A percentile compares a stretch with the other conserved stretches of the same genome.
phyloP scores from a whole-genome alignment of 73 alveolate species.

The Durusdinium trenchii region DNA sequence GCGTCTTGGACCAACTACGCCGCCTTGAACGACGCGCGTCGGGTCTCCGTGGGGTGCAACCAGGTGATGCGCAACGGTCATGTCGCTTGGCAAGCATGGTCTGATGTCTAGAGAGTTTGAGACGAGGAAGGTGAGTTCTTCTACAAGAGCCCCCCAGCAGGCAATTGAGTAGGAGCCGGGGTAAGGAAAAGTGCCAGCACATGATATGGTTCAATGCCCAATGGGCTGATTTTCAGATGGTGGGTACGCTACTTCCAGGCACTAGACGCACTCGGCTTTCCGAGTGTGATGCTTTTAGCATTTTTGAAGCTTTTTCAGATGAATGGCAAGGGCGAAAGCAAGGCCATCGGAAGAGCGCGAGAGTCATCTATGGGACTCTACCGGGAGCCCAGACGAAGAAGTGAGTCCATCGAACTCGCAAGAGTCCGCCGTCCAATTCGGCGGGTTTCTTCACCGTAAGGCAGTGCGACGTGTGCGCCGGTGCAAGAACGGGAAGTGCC shows the following conservation, averaged over 20 bases:
- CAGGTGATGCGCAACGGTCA: constrained; percentile 59
- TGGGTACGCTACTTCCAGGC: not conserved
- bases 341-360: too few species aligned
- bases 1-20: too few species aligned
- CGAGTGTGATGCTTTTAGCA: too few species aligned
- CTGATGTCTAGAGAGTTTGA: not conserved
- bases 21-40: too few species aligned
- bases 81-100: not conserved
- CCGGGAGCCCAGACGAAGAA: too few species aligned
- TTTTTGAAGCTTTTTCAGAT: too few species aligned
- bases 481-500: constrained; percentile 74
- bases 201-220: not conserved
- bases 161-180: not conserved
- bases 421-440: too few species aligned
- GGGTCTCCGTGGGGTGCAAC: not conserved
- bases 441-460: not conserved
- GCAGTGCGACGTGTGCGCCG: constrained; percentile 62
- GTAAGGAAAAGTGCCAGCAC: not conserved
- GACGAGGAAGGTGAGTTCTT: not conserved
- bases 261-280: too few species aligned
- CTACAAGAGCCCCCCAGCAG: too few species aligned
- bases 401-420: too few species aligned
- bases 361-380: too few species aligned
- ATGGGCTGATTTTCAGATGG: not conserved
- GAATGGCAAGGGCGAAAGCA: too few species aligned